Conservation (phyloP, 169 alveolate genomes). For the Eimeria falciformis region DNA sequence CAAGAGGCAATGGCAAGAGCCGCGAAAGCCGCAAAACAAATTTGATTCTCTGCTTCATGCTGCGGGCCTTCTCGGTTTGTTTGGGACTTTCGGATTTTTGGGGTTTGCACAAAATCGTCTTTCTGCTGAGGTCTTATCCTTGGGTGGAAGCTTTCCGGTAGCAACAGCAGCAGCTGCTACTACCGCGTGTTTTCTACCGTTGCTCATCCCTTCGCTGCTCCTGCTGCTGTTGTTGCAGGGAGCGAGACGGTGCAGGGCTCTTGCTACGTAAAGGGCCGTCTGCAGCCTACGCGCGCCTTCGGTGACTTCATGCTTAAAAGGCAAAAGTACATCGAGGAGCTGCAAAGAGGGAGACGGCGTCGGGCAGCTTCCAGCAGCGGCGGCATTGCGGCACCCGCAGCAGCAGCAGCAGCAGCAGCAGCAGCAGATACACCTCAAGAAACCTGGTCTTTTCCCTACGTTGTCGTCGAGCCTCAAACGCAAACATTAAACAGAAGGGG, state of each 20-base stretch:
- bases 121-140: too few species aligned
- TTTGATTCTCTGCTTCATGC: not conserved
- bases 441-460: slow-evolving; percentile 82
- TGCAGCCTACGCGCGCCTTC: slow-evolving; percentile 85
- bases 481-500: slow-evolving; percentile 30
- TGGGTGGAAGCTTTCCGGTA: too few species aligned
- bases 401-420: slow-evolving; percentile 19
- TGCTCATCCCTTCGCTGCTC: not conserved
- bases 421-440: not conserved
- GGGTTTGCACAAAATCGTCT: too few species aligned
- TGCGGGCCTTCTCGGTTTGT: not conserved
- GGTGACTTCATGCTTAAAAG: slow-evolving; percentile 84
- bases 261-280: slow-evolving; percentile 85
- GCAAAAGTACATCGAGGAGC: slow-evolving; percentile 74
- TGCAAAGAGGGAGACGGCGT: slow-evolving; percentile 44
- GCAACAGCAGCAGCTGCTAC: too few species aligned
- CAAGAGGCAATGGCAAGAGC: slow-evolving; percentile 16
- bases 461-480: slow-evolving; percentile 81
- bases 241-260: slow-evolving; percentile 27
- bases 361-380: slow-evolving; percentile 63
- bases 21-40: not conserved
- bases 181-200: too few species aligned
- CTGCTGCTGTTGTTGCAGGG: slow-evolving; percentile 53
- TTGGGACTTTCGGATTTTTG: too few species aligned
- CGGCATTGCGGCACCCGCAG: slow-evolving; percentile 34